Evolutionary conservation across 202 grass and related monocot species (phyloP).

Genomic region (Elaeis oleifera): DNA sequence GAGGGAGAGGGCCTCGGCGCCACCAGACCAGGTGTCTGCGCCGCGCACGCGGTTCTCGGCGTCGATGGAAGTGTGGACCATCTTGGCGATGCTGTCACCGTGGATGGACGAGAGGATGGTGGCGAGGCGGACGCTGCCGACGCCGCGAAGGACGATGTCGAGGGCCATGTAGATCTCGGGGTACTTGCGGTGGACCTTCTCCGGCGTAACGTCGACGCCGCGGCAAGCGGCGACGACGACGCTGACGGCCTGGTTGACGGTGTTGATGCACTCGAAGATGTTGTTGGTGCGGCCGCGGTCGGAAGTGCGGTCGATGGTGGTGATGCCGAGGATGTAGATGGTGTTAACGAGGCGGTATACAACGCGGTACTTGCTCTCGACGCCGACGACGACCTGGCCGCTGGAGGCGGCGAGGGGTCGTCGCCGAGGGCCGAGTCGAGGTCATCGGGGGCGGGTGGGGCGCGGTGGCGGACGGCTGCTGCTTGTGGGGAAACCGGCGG

Average conservation of each 20-base stretch:
- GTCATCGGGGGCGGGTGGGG: constrained; percentile 39
- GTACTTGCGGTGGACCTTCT: constrained; percentile 94
- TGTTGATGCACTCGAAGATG: constrained; percentile 83
- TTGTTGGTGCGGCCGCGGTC: constrained; percentile 49
- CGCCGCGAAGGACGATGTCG: constrained; percentile 87
- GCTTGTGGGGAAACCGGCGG: constrained; percentile 1
- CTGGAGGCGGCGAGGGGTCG: constrained; percentile 68
- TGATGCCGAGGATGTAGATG: constrained; percentile 93
- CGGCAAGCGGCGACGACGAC: constrained; percentile 88
- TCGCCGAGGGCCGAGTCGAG: constrained; percentile 78
- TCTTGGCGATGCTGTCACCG: constrained; percentile 91
- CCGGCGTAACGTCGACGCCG: constrained; percentile 80
- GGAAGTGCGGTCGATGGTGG: constrained; percentile 66
- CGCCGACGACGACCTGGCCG: constrained; percentile 91
- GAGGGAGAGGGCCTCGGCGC: constrained; percentile 45
- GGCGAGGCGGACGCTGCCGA: constrained; percentile 74
- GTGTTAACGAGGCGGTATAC: constrained; percentile 94
- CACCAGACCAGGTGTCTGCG: constrained; percentile 54
- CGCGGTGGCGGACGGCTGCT: not conserved
- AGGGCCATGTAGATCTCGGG: constrained; percentile 94
- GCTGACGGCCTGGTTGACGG: constrained; percentile 86
- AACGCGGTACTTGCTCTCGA: constrained; percentile 93
- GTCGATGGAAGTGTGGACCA: constrained; percentile 78
- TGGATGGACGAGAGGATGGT: constrained; percentile 92
- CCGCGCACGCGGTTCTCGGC: constrained; percentile 71